phyloP scores from a whole-genome alignment of 176 grass and related monocot genomes.

The Miscanthus lutarioriparius region DNA sequence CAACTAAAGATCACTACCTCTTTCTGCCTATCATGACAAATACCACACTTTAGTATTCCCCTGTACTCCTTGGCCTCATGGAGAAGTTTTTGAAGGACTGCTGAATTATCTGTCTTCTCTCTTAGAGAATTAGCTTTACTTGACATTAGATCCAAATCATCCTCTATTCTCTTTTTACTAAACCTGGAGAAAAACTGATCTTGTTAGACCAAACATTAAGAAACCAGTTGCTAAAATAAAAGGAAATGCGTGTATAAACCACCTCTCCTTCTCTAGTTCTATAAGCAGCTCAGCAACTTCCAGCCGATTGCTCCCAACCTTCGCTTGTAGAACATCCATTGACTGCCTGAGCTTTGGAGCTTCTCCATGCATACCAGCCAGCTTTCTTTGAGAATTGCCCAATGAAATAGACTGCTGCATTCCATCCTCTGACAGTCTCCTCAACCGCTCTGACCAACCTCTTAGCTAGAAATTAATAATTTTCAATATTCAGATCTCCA shows the following conservation, averaged over 20 bases:
- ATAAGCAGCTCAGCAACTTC: conserved; percentile 64
- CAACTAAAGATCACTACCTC: conserved; percentile 49
- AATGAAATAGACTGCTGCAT: conserved; percentile 47
- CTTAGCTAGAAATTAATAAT: conserved; percentile 59
- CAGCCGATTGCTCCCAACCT: conserved; percentile 51
- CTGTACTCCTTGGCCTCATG: conserved; percentile 78
- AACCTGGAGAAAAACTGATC: conserved; percentile 48
- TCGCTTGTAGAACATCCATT: conserved; percentile 50
- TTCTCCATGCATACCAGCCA: conserved; percentile 53
- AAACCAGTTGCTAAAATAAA: not conserved
- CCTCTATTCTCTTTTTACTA: conserved; percentile 78
- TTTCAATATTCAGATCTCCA: conserved; percentile 14
- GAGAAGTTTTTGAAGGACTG: conserved; percentile 66
- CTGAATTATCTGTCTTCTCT: conserved; percentile 51
- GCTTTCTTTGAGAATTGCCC: conserved; percentile 55
- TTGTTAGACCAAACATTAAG: conserved; percentile 1
- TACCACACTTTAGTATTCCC: conserved; percentile 81
- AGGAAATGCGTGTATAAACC: conserved; percentile 15
- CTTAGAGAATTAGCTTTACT: conserved; percentile 66
- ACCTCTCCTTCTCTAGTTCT: conserved; percentile 84
- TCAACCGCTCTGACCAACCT: conserved; percentile 59
- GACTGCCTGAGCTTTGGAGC: conserved; percentile 54
- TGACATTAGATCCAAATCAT: conserved; percentile 71
- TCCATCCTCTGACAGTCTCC: conserved; percentile 64
- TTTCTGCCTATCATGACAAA: conserved; percentile 72